Conservation (phyloP, 345 rosid genomes). For the sweet orange (Citrus sinensis) region DNA sequence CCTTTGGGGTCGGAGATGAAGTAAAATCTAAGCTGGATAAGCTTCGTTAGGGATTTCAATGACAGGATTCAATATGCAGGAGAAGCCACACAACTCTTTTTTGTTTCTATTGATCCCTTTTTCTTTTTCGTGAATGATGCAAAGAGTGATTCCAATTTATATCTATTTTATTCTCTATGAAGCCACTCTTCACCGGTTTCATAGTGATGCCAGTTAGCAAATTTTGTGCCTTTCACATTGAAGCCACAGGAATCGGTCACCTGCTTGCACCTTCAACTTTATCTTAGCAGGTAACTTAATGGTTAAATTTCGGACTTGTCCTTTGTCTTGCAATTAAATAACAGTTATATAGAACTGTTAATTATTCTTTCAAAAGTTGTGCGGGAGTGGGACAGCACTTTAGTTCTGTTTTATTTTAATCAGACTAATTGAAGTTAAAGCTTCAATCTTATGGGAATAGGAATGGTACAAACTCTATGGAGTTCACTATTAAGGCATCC, state of each 20-base stretch:
- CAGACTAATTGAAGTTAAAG: neutral
- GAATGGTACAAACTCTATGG: neutral
- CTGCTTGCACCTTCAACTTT: neutral
- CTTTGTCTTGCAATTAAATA: too few relatives aligned
- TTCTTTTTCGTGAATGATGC: too few relatives aligned
- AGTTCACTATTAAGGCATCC: neutral
- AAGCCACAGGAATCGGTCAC: neutral
- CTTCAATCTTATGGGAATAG: neutral
- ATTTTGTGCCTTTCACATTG: neutral
- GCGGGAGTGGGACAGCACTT: neutral
- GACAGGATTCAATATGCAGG: too few relatives aligned
- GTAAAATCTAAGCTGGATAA: too few relatives aligned
- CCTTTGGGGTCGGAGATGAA: too few relatives aligned
- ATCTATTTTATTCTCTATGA: neutral
- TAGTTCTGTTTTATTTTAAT: neutral
- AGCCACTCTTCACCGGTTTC: neutral
- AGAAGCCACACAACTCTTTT: too few relatives aligned
- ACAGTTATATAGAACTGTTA: neutral
- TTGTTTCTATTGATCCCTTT: too few relatives aligned
- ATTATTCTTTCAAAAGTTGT: neutral
- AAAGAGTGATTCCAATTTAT: neutral
- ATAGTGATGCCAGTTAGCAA: neutral
- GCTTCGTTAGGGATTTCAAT: too few relatives aligned
- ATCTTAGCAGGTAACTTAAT: neutral
- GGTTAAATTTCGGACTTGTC: neutral